Evolutionary conservation across 2,329 filamentous ascomycete genomes (phyloP), one percentile per base, ranked within the genome.

Genomic region (Cladobotryum mycophilum): DNA sequence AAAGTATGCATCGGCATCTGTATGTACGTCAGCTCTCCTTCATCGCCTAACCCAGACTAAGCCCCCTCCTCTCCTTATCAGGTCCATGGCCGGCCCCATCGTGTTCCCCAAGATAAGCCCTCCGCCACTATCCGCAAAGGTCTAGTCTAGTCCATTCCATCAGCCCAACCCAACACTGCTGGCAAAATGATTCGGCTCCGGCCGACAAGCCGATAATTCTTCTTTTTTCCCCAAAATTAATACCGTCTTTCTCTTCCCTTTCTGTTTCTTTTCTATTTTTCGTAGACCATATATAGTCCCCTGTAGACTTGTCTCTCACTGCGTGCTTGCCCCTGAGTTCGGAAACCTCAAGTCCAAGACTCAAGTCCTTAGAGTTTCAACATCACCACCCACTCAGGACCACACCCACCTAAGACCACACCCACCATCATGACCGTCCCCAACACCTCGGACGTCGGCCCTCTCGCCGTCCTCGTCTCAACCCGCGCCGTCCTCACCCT

Each of bases 401-500:
- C n/a, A n/a, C n/a, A n/a, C n/a, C n/a, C 22, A 25, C 22, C 22
- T 4, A 7, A 7, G 22, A 44, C 9, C 38, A 42, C 36, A 14
- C 41, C 5, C 41, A 12, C 49, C 57, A 58, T 54, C 49, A 71
- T 72, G 67, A 63, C 65, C 37, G 62, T 60, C 42, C 42, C 53
- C 52, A 58, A 56, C 35, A 52, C 49, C 36, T 51, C 59, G n/a
- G 56, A 61, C 53, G 54, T 61, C 17, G 70, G 65, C 41, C 65
- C 71, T 40, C 62, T 91, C 61, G 84, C 82, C 41, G 88, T 96
- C 52, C 78, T 97, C 52, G 86, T 86, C 52, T 97, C 93, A 1
- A 87, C 85, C 22, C 82, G 91, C 60, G 88, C 88, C 51, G 83
- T 97, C 46, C 76, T 97, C 60, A 86, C 85, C 42, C 84, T 86